These are phyloP conservation scores for Parafenestella ontariensis DNA, from an alignment of 2,329 filamentous ascomycete genomes.

Conservation along the genomic window DNA sequence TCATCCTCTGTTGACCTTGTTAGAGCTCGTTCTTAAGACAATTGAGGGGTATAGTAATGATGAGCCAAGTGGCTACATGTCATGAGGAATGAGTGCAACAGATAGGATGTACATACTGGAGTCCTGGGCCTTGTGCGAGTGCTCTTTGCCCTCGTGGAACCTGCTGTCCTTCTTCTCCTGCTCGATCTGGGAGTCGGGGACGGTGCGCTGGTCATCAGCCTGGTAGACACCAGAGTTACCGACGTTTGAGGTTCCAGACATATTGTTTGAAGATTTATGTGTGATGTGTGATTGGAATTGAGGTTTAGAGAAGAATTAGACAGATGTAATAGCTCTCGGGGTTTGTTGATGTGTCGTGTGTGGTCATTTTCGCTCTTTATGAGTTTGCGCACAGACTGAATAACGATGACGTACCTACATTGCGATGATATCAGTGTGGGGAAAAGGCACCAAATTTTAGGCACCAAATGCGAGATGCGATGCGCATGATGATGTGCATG, in stretches of 20 bases:
- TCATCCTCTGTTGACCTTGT: constrained; percentile 67
- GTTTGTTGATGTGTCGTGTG: background rate
- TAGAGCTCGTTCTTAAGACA: background rate
- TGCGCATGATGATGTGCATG: constrained; percentile 14
- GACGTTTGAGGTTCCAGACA: constrained; percentile 69
- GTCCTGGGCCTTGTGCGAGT: constrained; percentile 73
- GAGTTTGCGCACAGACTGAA: background rate
- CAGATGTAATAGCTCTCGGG: background rate
- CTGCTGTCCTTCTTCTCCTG: constrained; percentile 62
- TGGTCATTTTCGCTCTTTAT: background rate
- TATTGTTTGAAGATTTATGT: constrained; percentile 37
- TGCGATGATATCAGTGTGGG: constrained; percentile 34
- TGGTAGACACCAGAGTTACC: constrained; percentile 73
- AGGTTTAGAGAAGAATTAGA: background rate
- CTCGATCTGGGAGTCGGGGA: constrained; percentile 60
- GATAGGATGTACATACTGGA: constrained; percentile 64
- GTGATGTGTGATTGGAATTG: constrained; percentile 1
- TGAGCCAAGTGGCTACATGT: background rate
- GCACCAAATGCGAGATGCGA: constrained; percentile 18
- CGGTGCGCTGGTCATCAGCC: constrained; percentile 76
- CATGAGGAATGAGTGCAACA: background rate
- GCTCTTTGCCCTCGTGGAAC: constrained; percentile 74
- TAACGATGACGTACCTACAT: constrained; percentile 24
- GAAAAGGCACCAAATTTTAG: constrained; percentile 27
- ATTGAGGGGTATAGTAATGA: background rate